Conservation (phyloP, 495 filamentous ascomycete species). For the Hypoxylon intermedium region DNA sequence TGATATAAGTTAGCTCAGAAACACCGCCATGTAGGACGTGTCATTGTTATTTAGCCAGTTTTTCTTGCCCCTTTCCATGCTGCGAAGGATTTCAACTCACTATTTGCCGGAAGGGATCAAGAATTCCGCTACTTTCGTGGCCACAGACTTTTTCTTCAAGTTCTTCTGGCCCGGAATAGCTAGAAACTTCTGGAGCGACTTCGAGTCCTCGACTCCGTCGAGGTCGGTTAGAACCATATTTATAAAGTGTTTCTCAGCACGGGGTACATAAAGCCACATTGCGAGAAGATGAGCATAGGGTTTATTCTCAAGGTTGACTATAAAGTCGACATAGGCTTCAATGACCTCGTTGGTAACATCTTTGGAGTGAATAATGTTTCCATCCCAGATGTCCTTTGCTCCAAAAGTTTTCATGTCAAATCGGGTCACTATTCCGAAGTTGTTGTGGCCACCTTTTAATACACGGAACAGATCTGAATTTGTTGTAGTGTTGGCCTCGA, state of each 20-base stretch:
- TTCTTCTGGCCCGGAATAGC: conserved; percentile 28
- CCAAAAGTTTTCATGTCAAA: conserved; percentile 48
- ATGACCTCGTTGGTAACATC: conserved; percentile 16
- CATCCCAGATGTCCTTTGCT: conserved; percentile 34
- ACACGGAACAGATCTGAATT: conserved; percentile 59
- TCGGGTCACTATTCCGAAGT: conserved; percentile 61
- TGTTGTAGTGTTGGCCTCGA: conserved; percentile 50
- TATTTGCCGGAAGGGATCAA: conserved; percentile 13
- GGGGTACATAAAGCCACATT: conserved; percentile 8
- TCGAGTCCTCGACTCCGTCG: conserved; percentile 29
- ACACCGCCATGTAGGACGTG: neutral
- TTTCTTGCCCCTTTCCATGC: no score
- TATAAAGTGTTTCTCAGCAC: conserved; percentile 1
- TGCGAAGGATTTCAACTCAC: conserved; percentile 14
- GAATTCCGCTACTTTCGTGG: conserved; percentile 31
- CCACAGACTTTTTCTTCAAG: conserved; percentile 31
- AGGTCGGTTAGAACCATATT: conserved; percentile 32
- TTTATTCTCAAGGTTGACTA: conserved; percentile 12
- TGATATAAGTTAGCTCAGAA: neutral
- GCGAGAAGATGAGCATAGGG: conserved; percentile 10
- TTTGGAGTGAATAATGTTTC: conserved; percentile 8
- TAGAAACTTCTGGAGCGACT: conserved; percentile 30
- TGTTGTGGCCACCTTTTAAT: conserved; percentile 59
- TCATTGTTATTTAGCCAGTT: no score
- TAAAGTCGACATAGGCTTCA: conserved; percentile 40